phyloP scores from a whole-genome alignment of 164 flowering plant species.

The Vitis cinerea region DNA sequence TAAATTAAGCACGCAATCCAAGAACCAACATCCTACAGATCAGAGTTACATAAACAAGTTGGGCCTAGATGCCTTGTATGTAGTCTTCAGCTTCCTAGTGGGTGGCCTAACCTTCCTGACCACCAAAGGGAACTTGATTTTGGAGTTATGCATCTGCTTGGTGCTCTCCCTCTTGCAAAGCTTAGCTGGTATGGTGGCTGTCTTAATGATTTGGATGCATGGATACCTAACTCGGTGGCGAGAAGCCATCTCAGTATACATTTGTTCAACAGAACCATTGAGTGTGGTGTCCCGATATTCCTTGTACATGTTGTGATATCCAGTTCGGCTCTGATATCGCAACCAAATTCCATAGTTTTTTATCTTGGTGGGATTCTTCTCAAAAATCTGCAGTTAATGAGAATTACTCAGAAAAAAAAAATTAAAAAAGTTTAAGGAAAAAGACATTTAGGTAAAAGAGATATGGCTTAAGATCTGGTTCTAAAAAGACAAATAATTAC shows the following conservation, averaged over 20 bases:
- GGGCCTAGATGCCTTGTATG: constrained; percentile 34
- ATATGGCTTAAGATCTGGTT: too few species aligned
- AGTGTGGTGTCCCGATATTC: constrained; percentile 33
- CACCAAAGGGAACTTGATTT: constrained; percentile 34
- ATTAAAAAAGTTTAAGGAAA: not conserved
- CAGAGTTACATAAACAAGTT: constrained; percentile 26
- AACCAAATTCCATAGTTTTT: constrained; percentile 33
- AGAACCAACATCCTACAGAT: too few species aligned
- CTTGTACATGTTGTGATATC: constrained; percentile 37
- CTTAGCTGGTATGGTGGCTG: constrained; percentile 27
- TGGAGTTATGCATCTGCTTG: constrained; percentile 34
- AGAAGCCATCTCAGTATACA: constrained; percentile 41
- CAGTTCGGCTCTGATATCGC: constrained; percentile 29
- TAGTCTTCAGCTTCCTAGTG: constrained; percentile 33
- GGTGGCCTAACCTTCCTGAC: constrained; percentile 32
- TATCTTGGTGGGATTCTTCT: constrained; percentile 29
- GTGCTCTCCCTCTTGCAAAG: constrained; percentile 41
- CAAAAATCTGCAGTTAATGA: constrained; percentile 19
- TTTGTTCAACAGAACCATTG: constrained; percentile 31
- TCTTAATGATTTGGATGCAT: constrained; percentile 36
- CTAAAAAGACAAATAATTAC: too few species aligned
- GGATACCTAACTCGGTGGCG: constrained; percentile 33
- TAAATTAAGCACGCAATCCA: too few species aligned
- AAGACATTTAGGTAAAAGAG: too few species aligned
- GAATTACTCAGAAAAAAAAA: not conserved